A percentile compares a stretch with the other conserved stretches of the same genome.
phyloP scores from a whole-genome alignment of 441 rosid genomes.

The Gossypium gossypioides region DNA sequence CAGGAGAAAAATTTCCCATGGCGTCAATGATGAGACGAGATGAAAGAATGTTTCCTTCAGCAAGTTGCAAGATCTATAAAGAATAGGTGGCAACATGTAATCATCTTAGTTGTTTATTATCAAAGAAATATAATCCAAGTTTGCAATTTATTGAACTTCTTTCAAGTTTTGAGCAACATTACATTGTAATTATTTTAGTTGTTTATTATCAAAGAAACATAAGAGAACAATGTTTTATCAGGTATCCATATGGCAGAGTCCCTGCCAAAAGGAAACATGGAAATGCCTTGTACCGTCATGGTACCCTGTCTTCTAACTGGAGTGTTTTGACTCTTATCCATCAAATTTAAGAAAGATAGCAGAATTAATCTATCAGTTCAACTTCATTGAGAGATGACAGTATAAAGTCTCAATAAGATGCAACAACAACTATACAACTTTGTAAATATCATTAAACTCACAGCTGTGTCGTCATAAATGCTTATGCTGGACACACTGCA shows the following conservation, averaged over 20 bases:
- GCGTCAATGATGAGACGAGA: constrained; percentile 76
- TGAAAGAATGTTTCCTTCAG: constrained; percentile 52
- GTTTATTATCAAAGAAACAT: background rate
- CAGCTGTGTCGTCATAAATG: constrained; percentile 55
- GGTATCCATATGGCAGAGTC: background rate
- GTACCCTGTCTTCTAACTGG: background rate
- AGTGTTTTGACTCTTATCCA: background rate
- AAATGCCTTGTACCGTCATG: background rate
- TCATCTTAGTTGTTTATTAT: background rate
- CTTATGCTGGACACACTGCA: constrained; percentile 53
- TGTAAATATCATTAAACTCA: constrained; percentile 27
- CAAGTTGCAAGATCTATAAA: constrained; percentile 54
- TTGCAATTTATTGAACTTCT: background rate
- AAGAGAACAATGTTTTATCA: background rate
- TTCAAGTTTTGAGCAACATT: background rate
- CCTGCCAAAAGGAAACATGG: background rate
- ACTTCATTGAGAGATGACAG: background rate
- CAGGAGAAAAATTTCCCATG: constrained; percentile 92
- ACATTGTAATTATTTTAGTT: background rate
- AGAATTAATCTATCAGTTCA: background rate
- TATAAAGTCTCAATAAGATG: background rate
- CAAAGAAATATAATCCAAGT: background rate
- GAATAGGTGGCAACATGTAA: background rate
- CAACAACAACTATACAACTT: constrained; percentile 7
- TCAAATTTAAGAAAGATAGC: constrained; percentile 3